Conservation (phyloP, 352 stramenopile species). For the Globisporangium parvum region DNA sequence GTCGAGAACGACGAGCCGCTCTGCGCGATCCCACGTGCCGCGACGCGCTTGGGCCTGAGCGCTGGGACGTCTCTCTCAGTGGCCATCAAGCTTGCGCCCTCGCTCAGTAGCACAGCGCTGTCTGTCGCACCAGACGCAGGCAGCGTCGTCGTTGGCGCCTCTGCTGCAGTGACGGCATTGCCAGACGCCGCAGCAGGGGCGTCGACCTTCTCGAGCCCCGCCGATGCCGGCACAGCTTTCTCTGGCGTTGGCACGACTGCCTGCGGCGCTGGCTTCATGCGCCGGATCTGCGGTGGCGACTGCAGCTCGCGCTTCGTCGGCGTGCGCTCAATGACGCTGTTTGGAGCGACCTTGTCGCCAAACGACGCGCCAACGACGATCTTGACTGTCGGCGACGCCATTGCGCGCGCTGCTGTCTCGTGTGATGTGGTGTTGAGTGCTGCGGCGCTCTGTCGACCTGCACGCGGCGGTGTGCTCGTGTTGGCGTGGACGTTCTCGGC, state of each 20-base stretch:
- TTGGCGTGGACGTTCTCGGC: constrained; percentile 4
- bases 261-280: constrained; percentile 13
- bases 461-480: neutral
- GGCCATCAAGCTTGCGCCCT: neutral
- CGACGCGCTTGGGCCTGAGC: constrained; percentile 12
- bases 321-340: constrained; percentile 34
- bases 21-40: constrained; percentile 52
- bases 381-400: neutral
- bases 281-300: constrained; percentile 15
- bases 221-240: constrained; percentile 15
- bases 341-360: constrained; percentile 9
- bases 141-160: neutral
- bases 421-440: no score
- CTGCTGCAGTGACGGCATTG: neutral
- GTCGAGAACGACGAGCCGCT: constrained; percentile 62
- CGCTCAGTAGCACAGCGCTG: neutral
- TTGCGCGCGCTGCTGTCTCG: constrained; percentile 1
- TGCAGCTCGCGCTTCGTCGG: constrained; percentile 32
- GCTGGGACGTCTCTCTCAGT: neutral
- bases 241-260: constrained; percentile 23
- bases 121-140: no score
- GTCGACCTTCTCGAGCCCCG: constrained; percentile 8
- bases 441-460: neutral
- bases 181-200: neutral
- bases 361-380: constrained; percentile 26